Evolutionary conservation across 306 rosid species (phyloP).

Genomic region (Dalbergia cultrata): DNA sequence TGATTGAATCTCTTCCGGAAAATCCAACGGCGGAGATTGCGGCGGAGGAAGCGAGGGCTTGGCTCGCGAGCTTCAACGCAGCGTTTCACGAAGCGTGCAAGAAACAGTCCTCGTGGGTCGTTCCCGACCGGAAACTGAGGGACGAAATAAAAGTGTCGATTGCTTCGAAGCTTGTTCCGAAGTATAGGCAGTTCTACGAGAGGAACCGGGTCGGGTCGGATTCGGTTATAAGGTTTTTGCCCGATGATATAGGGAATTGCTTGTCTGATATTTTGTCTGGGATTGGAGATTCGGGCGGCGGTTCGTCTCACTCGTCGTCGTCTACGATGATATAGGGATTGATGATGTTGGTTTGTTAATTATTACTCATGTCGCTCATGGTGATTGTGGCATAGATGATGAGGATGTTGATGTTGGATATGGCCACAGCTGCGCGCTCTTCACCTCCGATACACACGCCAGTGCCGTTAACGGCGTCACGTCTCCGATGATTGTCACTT

Average conservation of each 20-base stretch:
- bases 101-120: slow-evolving; percentile 71
- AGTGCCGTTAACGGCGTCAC: slow-evolving; percentile 77
- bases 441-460: slow-evolving; percentile 84
- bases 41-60: slow-evolving; percentile 53
- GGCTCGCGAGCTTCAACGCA: slow-evolving; percentile 53
- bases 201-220: slow-evolving; percentile 56
- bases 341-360: not conserved
- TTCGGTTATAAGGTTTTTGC: slow-evolving; percentile 47
- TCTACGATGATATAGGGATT: too few species aligned
- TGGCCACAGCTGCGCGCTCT: slow-evolving; percentile 86
- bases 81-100: slow-evolving; percentile 64
- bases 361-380: slow-evolving; percentile 50
- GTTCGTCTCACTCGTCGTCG: slow-evolving; percentile 51
- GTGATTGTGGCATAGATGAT: slow-evolving; percentile 46
- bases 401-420: slow-evolving; percentile 44
- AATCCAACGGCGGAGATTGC: slow-evolving; percentile 60
- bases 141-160: slow-evolving; percentile 66
- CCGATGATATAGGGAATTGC: slow-evolving; percentile 66
- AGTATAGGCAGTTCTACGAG: slow-evolving; percentile 57
- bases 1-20: slow-evolving; percentile 65
- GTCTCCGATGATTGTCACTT: slow-evolving; percentile 81
- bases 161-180: slow-evolving; percentile 53
- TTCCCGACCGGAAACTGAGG: slow-evolving; percentile 62
- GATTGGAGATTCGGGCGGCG: slow-evolving; percentile 47
- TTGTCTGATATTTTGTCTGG: slow-evolving; percentile 70